Evolutionary conservation across 352 stramenopile genomes (phyloP), one percentile per base, ranked within the genome.

Genomic region (Phytophthora sp.): DNA sequence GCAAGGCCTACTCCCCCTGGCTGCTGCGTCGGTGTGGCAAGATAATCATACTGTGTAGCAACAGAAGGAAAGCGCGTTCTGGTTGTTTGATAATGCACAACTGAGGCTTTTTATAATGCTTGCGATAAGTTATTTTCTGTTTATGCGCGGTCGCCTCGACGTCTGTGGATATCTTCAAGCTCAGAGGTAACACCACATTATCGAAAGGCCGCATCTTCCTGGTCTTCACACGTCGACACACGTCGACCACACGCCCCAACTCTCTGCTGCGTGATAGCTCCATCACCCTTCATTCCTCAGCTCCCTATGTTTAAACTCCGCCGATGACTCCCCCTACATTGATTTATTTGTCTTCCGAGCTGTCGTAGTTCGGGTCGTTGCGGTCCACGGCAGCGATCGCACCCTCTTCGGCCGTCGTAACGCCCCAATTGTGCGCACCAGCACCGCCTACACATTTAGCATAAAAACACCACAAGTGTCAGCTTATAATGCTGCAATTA

Each of bases 381-480:
- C 77, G 74, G 63, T 95, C 87, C 36, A 93, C 49, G 4, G 82
- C 73, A 3, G 47, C 66, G 15, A 88, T 64, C 2, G 60, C 73
- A 24, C 54, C 55, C 35, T 84, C 72, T 16, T 84, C 77, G 6
- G 45, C 73, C 1, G 74, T 83, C 46, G 67, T 70, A 9, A 84
- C 66, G 33, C 87, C 87, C 87, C 87, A 95, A 69, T 93, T 95
- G 71, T 95, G 87, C 5, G 84, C 80, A 5, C 87, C 84, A 23
- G 87, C 87, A n/a, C 86, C 86, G n/a, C 82, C 79, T 91, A 49
- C 27, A 69, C 11, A 42, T 21, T 35, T 21, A 57, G 8, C 21
- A 29, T 6, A 38, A 45, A 54, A 7, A 35, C 9, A 41, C n/a
- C 33, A 8, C 6, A 24, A 44, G 1, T 21, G 33, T 62, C 12